Conservation (phyloP, 1,284 basidiomycete genomes). For the Moniliella sp. region DNA sequence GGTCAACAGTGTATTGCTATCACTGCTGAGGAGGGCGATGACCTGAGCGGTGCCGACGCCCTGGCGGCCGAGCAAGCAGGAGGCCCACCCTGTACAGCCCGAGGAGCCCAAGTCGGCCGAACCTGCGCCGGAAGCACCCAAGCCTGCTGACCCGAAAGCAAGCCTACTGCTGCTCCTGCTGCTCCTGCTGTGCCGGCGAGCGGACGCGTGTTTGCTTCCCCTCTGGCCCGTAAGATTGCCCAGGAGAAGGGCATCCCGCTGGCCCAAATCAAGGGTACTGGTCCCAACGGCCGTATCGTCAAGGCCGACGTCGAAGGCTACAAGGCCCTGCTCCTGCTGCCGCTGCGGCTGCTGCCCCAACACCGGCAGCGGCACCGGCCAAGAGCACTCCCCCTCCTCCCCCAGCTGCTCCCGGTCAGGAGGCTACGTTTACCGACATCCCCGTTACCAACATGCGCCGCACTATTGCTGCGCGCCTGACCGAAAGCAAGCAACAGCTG, state of each 20-base stretch:
- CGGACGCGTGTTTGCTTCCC: slow-evolving; percentile 60
- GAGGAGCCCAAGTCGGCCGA: slow-evolving; percentile 29
- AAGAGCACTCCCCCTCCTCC: slow-evolving; percentile 4
- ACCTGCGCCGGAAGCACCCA: slow-evolving; percentile 30
- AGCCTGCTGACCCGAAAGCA: slow-evolving; percentile 11
- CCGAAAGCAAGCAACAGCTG: slow-evolving; percentile 72
- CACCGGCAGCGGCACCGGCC: slow-evolving; percentile 7
- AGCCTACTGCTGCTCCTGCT: no score
- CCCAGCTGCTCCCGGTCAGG: slow-evolving; percentile 30
- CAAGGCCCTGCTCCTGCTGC: slow-evolving; percentile 34
- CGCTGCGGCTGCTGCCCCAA: slow-evolving; percentile 6
- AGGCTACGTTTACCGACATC: slow-evolving; percentile 56
- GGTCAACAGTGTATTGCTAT: slow-evolving; percentile 76
- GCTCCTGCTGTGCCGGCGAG: no score
- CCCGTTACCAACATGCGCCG: slow-evolving; percentile 89
- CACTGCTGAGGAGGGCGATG: slow-evolving; percentile 77
- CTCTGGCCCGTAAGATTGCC: slow-evolving; percentile 87
- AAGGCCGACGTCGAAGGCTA: slow-evolving; percentile 82
- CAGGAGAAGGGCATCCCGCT: slow-evolving; percentile 82
- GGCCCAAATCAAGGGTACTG: slow-evolving; percentile 71
- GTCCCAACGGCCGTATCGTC: slow-evolving; percentile 77
- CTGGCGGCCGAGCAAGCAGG: slow-evolving; percentile 43
- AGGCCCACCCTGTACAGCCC: slow-evolving; percentile 17
- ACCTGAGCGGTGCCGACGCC: slow-evolving; percentile 57
- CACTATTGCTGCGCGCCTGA: slow-evolving; percentile 68